phyloP scores from a whole-genome alignment of 306 rosid species.

The Dalbergia cochinchinensis region DNA sequence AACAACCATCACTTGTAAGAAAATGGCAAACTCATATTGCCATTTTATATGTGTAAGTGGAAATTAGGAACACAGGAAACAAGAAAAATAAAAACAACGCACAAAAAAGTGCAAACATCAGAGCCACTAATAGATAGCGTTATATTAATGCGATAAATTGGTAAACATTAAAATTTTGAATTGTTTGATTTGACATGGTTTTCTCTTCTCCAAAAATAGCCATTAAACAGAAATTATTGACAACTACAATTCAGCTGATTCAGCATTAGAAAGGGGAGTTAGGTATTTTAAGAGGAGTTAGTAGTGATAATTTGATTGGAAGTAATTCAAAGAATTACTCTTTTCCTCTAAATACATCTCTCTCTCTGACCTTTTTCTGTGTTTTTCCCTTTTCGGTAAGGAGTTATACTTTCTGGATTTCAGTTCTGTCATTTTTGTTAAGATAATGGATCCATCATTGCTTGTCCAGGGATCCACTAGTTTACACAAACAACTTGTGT shows the following conservation, averaged over 20 bases:
- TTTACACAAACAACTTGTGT: neutral
- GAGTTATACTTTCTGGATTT: neutral
- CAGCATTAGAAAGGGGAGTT: neutral
- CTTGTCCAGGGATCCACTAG: conserved; percentile 8
- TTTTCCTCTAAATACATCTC: neutral
- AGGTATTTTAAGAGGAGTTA: neutral
- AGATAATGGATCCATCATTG: neutral
- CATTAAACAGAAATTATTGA: neutral
- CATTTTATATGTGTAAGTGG: neutral
- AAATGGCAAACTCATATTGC: neutral
- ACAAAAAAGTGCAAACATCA: neutral
- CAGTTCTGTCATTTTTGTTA: neutral
- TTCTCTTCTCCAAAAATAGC: neutral
- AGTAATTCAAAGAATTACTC: no score
- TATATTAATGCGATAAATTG: no score
- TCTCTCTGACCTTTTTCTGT: neutral
- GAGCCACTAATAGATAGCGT: neutral
- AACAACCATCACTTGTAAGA: neutral
- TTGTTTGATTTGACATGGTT: neutral
- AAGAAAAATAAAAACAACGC: neutral
- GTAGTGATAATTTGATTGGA: neutral
- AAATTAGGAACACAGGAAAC: neutral
- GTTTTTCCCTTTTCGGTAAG: neutral
- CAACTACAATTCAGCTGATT: neutral
- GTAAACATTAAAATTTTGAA: neutral